Evolutionary conservation across 805 yeast species (phyloP), one percentile per base, ranked within the genome.

Genomic region (Pichia californica): DNA sequence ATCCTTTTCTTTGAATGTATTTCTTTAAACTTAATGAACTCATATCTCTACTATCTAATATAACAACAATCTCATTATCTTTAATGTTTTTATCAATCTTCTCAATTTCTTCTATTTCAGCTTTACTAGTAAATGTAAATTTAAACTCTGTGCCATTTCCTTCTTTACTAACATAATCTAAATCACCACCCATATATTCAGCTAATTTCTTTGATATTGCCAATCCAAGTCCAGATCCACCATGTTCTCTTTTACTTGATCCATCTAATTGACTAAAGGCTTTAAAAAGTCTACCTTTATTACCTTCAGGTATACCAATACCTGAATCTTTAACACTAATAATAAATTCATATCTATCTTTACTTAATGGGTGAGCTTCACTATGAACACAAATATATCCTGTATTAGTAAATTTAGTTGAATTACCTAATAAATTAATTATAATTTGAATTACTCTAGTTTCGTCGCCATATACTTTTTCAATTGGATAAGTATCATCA

Each of bases 161-260:
- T 46, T 70, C 76, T 7, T 50, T 55, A 45, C 76, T 70, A 14
- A 69, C 72, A 48, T 71, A 72, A 2, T 67, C 59, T 23, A 74
- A 61, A 5, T 59, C 57, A 1, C 79, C 54, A 38, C 78, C 72
- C 96, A 88, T 88, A 75, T 87, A 74, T 26, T 73, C 75, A 0
- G 95, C 95, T 40, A 88, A 70, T 61, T 88, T 96, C 41, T 85
- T 69, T 59, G 95, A 89, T 54, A 88, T 89, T 5, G 77, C 70
- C 34, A 88, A 70, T 2, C 97, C 97, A 34, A 88, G 68, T 1
- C 96, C 80, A 0, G 78, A 66, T 3, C 80, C 80, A 4, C 80
- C 80, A 57, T 66, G 70, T 10, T 62, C 69, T 46, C 80, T 54
- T 44, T 74, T 60, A 1, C 77, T 67, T 9, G 77, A 70, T 3